These are phyloP conservation scores for Botrytis fabae DNA, from an alignment of 2,329 filamentous ascomycete species.

Conservation along the genomic window DNA sequence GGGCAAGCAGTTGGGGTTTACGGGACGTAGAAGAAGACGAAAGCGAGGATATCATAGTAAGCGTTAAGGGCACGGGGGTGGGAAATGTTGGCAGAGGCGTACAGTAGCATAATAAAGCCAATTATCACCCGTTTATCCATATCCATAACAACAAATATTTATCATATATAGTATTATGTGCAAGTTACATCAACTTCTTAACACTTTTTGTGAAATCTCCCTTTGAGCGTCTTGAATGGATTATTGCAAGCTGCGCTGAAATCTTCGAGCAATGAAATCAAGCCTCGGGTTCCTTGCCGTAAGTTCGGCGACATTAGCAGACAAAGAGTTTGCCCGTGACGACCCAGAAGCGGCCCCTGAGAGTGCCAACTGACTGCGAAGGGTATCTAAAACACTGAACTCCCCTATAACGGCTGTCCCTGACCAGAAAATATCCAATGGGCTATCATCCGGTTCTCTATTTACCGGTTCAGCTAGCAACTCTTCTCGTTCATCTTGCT, in stretches of 20 bases:
- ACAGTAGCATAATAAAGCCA: conserved; percentile 46
- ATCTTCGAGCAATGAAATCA: conserved; percentile 33
- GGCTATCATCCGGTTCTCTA: conserved; percentile 33
- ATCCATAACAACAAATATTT: not conserved
- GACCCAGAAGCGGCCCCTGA: conserved; percentile 36
- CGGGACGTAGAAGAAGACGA: conserved; percentile 68
- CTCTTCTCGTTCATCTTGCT: conserved; percentile 29
- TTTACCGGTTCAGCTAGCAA: conserved; percentile 27
- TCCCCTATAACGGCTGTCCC: conserved; percentile 39
- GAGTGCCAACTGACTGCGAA: conserved; percentile 38
- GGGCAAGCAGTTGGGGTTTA: conserved; percentile 86
- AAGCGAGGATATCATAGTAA: conserved; percentile 73
- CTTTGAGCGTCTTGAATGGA: conserved; percentile 18
- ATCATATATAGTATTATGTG: not conserved
- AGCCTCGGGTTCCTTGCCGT: conserved; percentile 34
- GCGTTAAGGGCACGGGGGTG: conserved; percentile 88
- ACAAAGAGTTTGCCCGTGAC: conserved; percentile 37
- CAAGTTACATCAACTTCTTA: not conserved
- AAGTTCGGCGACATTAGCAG: conserved; percentile 34
- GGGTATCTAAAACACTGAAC: conserved; percentile 39
- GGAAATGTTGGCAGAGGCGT: conserved; percentile 95
- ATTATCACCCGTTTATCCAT: not conserved
- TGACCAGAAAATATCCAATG: conserved; percentile 40
- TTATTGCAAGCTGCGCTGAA: conserved; percentile 34
- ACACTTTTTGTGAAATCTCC: not conserved